Conservation (phyloP, 2,329 filamentous ascomycete species). For the Sporothrix brunneoviolacea region DNA sequence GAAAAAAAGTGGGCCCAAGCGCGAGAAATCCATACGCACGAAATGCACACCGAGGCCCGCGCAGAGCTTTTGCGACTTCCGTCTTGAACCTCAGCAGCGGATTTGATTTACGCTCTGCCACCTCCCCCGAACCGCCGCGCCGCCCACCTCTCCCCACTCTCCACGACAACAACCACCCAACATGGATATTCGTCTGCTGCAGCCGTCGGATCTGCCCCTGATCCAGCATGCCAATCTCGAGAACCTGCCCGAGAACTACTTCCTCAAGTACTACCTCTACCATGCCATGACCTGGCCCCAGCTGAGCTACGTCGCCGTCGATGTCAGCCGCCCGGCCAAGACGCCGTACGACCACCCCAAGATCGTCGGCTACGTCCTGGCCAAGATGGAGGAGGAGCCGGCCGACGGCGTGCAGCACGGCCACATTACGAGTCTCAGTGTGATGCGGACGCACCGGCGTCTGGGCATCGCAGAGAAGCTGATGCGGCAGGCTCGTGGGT, state of each 20-base stretch:
- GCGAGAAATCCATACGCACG: neutral
- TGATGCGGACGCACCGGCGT: conserved; percentile 91
- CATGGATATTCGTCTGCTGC: conserved; percentile 90
- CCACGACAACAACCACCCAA: conserved; percentile 20
- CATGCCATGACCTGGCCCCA: conserved; percentile 98
- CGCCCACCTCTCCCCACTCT: neutral
- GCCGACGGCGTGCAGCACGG: conserved; percentile 85
- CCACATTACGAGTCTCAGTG: conserved; percentile 89
- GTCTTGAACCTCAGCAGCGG: neutral
- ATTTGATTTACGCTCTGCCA: too few species aligned
- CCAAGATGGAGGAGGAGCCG: conserved; percentile 99
- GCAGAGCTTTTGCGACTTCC: neutral
- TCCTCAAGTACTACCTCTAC: conserved; percentile 99
- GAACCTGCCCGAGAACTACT: conserved; percentile 99
- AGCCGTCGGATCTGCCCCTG: conserved; percentile 75
- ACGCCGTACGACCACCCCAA: conserved; percentile 86
- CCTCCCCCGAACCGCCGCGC: too few species aligned
- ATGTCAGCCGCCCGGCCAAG: conserved; percentile 72
- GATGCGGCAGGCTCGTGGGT: conserved; percentile 94
- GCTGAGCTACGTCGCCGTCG: conserved; percentile 91
- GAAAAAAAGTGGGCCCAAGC: neutral
- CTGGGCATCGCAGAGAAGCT: conserved; percentile 93
- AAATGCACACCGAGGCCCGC: conserved; percentile 5
- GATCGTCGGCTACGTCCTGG: conserved; percentile 97
- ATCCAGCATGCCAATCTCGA: conserved; percentile 98